These are phyloP conservation scores for Colletotrichum karsti DNA, from an alignment of 2,329 filamentous ascomycete genomes.

Conservation along the genomic window DNA sequence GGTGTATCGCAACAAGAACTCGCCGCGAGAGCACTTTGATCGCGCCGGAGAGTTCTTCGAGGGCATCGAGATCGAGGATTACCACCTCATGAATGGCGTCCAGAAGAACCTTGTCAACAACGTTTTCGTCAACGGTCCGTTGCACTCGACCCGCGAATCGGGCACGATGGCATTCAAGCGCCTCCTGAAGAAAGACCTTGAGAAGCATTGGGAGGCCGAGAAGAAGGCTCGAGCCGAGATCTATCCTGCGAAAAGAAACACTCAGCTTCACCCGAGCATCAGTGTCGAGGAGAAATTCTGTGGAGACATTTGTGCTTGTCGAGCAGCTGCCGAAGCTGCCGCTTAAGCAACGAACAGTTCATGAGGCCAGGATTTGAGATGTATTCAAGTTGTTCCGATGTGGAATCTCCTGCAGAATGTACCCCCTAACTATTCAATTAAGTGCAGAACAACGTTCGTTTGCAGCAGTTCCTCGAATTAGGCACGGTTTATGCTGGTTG, in stretches of 20 bases:
- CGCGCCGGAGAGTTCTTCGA: constrained; percentile 53
- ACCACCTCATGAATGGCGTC: constrained; percentile 55
- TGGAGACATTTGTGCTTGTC: background rate
- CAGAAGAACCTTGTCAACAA: constrained; percentile 59
- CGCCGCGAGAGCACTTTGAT: constrained; percentile 44
- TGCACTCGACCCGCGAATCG: constrained; percentile 40
- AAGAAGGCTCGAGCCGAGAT: background rate
- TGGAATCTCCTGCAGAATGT: no score
- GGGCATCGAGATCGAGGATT: constrained; percentile 60
- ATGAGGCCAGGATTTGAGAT: no score
- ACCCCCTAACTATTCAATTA: no score
- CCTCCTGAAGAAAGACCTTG: background rate
- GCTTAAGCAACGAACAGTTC: no score
- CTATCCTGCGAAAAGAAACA: background rate
- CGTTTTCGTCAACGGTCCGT: constrained; percentile 58
- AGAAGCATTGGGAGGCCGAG: background rate
- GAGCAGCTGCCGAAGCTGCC: background rate
- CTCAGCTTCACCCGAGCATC: background rate
- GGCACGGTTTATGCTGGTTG: no score
- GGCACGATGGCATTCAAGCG: background rate
- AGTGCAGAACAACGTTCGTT: no score
- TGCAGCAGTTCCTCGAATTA: no score
- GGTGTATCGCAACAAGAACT: constrained; percentile 57
- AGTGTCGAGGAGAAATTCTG: background rate
- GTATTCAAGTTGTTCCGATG: no score